These are phyloP conservation scores for Butyriboletus loyo DNA, from an alignment of 768 basidiomycete genomes.

Conservation along the genomic window DNA sequence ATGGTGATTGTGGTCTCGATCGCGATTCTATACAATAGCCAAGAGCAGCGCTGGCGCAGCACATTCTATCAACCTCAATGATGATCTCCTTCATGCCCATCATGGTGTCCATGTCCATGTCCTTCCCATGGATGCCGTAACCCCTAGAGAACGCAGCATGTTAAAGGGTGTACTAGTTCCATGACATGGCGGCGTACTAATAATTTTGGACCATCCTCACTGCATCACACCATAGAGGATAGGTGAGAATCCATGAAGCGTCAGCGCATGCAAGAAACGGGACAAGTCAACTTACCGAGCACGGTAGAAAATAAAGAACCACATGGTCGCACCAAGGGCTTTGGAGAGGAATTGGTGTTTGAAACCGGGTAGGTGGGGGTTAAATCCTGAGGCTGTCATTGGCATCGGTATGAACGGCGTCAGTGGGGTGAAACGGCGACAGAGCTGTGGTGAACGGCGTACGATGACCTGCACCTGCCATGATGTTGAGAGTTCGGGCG, in stretches of 20 bases:
- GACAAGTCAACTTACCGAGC: conserved; percentile 62
- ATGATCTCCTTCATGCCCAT: conserved; percentile 38
- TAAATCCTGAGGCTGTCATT: conserved; percentile 66
- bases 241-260: background rate
- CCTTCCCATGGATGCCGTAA: conserved; percentile 65
- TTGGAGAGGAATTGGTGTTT: conserved; percentile 78
- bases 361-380: conserved; percentile 81
- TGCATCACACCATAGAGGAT: conserved; percentile 24
- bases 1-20: background rate
- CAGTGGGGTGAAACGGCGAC: background rate
- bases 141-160: conserved; percentile 36
- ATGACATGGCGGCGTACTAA: conserved; percentile 43
- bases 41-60: background rate
- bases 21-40: conserved; percentile 10
- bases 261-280: background rate
- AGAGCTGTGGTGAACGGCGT: conserved; percentile 6
- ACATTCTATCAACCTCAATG: conserved; percentile 33
- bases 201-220: conserved; percentile 75
- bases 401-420: background rate
- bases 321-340: conserved; percentile 89
- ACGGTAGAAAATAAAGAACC: conserved; percentile 99
- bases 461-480: conserved; percentile 34
- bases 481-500: conserved; percentile 27
- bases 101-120: conserved; percentile 46
- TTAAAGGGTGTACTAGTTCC: background rate